These are phyloP conservation scores for Tolypocladium tropicale DNA, from an alignment of 2,329 filamentous ascomycete species.

Conservation along the genomic window DNA sequence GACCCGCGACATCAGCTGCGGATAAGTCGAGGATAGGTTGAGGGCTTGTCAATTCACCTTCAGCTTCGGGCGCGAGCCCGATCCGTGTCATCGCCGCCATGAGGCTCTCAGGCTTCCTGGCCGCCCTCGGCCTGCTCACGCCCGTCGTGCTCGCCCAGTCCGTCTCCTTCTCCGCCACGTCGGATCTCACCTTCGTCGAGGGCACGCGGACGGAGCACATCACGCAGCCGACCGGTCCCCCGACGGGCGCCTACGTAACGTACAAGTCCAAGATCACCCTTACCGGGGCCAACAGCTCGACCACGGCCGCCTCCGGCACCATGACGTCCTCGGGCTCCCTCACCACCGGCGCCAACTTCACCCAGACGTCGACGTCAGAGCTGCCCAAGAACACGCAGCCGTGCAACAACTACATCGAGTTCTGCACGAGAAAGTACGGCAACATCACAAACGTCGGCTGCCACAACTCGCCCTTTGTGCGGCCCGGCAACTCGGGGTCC, in stretches of 20 bases:
- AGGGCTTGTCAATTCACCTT: not conserved
- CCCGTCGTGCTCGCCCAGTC: conserved; percentile 12
- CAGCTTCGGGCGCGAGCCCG: not conserved
- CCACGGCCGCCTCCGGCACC: conserved; percentile 12
- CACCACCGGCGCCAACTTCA: conserved; percentile 26
- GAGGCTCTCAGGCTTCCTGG: conserved; percentile 9
- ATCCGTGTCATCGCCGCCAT: conserved; percentile 6
- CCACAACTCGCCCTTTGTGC: conserved; percentile 74
- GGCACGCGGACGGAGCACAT: conserved; percentile 26
- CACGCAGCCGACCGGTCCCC: conserved; percentile 26
- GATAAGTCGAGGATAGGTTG: not conserved
- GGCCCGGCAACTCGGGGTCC: conserved; percentile 58
- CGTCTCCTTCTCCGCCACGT: conserved; percentile 20
- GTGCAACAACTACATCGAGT: conserved; percentile 70
- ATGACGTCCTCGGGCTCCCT: conserved; percentile 26
- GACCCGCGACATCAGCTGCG: not conserved
- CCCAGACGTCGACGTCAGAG: conserved; percentile 22
- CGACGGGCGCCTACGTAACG: conserved; percentile 35
- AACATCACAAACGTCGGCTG: conserved; percentile 71
- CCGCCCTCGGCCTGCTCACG: conserved; percentile 12
- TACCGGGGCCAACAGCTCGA: conserved; percentile 16
- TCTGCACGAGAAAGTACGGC: conserved; percentile 67
- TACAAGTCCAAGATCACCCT: conserved; percentile 32
- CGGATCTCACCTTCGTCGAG: conserved; percentile 24
- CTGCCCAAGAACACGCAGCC: conserved; percentile 60